Percentiles rank a stretch among this genome's conserved stretches.
phyloP scores from a whole-genome alignment of 2,329 filamentous ascomycete genomes.

The Fonsecaea monophora region DNA sequence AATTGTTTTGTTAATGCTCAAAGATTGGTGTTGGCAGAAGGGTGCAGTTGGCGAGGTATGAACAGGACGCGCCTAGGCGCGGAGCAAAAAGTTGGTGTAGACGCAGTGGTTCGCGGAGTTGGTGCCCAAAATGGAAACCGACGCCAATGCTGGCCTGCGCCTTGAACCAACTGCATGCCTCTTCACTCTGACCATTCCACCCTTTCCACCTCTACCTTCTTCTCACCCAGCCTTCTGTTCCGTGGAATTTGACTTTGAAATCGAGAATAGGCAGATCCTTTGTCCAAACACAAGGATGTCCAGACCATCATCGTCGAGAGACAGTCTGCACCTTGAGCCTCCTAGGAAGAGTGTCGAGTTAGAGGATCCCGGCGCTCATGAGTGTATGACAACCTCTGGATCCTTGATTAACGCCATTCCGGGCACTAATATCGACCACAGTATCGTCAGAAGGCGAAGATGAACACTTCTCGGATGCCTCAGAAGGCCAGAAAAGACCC shows the following conservation, averaged over 20 bases:
- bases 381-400: conserved; percentile 40
- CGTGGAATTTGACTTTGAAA: neutral
- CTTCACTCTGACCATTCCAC: conserved; percentile 1
- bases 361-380: conserved; percentile 63
- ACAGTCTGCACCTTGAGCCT: conserved; percentile 55
- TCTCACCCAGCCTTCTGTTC: neutral
- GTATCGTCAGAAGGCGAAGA: conserved; percentile 63
- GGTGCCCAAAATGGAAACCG: conserved; percentile 8
- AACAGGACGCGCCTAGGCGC: conserved; percentile 8
- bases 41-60: conserved; percentile 35
- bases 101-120: conserved; percentile 3
- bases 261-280: neutral
- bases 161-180: conserved; percentile 3
- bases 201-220: neutral
- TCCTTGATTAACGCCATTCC: neutral
- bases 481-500: conserved; percentile 57
- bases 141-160: conserved; percentile 6
- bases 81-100: conserved; percentile 17
- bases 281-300: conserved; percentile 33
- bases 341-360: conserved; percentile 63
- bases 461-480: conserved; percentile 71
- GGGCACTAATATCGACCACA: conserved; percentile 34
- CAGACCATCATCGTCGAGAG: conserved; percentile 39
- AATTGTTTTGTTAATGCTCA: neutral
- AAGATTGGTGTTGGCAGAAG: neutral